Percentiles rank a stretch among this genome's conserved stretches.
Conservation (phyloP, 768 basidiomycete species). For the Mycena olivaceomarginata region DNA sequence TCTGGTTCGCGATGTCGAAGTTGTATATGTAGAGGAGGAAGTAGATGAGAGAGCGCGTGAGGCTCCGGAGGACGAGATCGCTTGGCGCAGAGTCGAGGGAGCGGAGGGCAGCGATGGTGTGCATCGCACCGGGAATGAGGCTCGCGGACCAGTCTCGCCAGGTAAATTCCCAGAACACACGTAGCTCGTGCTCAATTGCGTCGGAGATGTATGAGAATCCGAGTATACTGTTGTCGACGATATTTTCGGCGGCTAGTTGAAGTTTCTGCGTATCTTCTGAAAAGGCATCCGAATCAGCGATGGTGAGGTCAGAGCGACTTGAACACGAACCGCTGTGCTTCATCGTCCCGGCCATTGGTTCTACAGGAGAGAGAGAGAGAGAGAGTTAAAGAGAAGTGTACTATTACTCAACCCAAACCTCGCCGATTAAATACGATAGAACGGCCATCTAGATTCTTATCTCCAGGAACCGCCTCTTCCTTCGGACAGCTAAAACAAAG, state of each 20-base stretch:
- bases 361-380: neutral
- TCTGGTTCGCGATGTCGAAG: slow-evolving; percentile 44
- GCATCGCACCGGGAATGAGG: slow-evolving; percentile 36
- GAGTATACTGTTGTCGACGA: slow-evolving; percentile 18
- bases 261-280: neutral
- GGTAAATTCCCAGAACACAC: slow-evolving; percentile 41
- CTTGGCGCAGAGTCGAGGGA: slow-evolving; percentile 21
- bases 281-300: neutral
- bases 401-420: too few relatives aligned
- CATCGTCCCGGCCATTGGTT: neutral
- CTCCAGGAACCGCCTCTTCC: neutral
- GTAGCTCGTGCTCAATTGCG: slow-evolving; percentile 34
- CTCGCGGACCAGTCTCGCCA: slow-evolving; percentile 42
- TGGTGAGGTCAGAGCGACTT: too few relatives aligned
- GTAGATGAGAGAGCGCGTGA: slow-evolving; percentile 37
- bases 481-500: neutral
- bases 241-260: neutral
- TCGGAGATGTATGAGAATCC: slow-evolving; percentile 28
- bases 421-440: neutral
- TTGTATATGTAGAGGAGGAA: slow-evolving; percentile 41
- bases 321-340: neutral
- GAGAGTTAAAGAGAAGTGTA: neutral
- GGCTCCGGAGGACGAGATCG: neutral
- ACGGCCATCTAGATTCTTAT: neutral
- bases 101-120: slow-evolving; percentile 39